Percentiles rank a stretch among this genome's conserved stretches.
Conservation (phyloP, 176 grass and related monocot species). For the Chloris gayana region DNA sequence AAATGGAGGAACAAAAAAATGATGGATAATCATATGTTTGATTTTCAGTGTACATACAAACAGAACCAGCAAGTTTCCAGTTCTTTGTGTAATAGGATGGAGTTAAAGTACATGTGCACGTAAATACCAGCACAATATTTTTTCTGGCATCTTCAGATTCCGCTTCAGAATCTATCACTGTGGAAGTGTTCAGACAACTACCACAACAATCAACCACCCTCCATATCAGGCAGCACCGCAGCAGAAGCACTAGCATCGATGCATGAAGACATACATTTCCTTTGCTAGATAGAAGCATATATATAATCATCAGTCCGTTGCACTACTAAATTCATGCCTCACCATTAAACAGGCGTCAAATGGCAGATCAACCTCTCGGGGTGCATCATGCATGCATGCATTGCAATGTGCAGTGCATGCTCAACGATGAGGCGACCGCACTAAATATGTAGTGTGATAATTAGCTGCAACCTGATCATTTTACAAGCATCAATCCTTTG, state of each 20-base stretch:
- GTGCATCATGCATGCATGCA: slow-evolving; percentile 1
- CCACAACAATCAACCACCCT: slow-evolving; percentile 11
- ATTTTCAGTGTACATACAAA: slow-evolving; percentile 1
- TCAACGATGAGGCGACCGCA: not conserved
- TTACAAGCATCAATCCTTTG: not conserved
- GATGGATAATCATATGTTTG: not conserved
- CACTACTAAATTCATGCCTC: not conserved
- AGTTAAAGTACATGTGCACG: slow-evolving; percentile 25
- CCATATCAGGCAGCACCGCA: not conserved
- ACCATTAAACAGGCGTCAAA: not conserved
- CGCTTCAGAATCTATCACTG: not conserved
- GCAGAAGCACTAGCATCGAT: not conserved
- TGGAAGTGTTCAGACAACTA: slow-evolving; percentile 3
- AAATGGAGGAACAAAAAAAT: not conserved
- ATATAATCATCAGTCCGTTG: not conserved
- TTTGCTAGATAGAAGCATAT: not conserved
- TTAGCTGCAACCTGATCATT: slow-evolving; percentile 12
- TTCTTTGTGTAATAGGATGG: not conserved
- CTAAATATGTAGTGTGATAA: slow-evolving; percentile 8
- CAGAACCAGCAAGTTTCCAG: not conserved
- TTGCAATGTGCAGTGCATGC: not conserved
- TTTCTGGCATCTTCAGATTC: not conserved
- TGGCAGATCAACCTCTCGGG: not conserved
- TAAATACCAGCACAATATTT: not conserved
- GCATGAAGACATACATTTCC: not conserved